Evolutionary conservation across 768 basidiomycete species (phyloP).

Genomic region (Boletus barrowsii): DNA sequence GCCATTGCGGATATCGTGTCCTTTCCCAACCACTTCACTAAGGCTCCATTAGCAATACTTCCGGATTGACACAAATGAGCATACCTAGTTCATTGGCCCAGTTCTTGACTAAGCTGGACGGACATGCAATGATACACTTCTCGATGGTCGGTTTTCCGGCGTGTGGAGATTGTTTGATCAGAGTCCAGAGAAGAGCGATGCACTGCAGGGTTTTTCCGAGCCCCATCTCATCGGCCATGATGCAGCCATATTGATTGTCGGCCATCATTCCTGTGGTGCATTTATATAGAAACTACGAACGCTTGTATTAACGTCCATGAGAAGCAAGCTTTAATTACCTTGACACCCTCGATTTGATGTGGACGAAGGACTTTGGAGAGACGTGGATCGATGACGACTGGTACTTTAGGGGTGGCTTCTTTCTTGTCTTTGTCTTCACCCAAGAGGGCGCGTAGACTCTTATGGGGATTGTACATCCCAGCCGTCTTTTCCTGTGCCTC

Average conservation of each 20-base stretch:
- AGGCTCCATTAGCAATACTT: not conserved
- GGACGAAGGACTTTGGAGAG: slow-evolving; percentile 87
- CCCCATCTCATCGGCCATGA: slow-evolving; percentile 99
- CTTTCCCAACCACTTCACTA: slow-evolving; percentile 95
- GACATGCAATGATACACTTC: slow-evolving; percentile 97
- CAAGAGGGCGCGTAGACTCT: slow-evolving; percentile 76
- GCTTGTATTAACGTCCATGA: slow-evolving; percentile 1
- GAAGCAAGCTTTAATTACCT: slow-evolving; percentile 47
- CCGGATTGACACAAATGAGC: not conserved
- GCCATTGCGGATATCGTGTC: slow-evolving; percentile 80
- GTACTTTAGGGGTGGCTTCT: slow-evolving; percentile 70
- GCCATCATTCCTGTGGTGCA: slow-evolving; percentile 93
- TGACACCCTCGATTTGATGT: slow-evolving; percentile 98
- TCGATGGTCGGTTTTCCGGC: slow-evolving; percentile 86
- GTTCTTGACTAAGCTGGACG: slow-evolving; percentile 93
- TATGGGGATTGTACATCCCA: slow-evolving; percentile 86
- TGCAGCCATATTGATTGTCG: slow-evolving; percentile 89
- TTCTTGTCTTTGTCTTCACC: slow-evolving; percentile 72
- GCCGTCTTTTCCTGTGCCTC: slow-evolving; percentile 68
- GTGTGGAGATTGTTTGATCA: slow-evolving; percentile 92
- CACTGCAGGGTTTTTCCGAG: slow-evolving; percentile 96
- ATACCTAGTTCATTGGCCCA: slow-evolving; percentile 96
- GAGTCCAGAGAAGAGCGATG: slow-evolving; percentile 91
- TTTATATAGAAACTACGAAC: slow-evolving; percentile 82
- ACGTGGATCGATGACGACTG: slow-evolving; percentile 93